Evolutionary conservation across 2,329 filamentous ascomycete genomes (phyloP), one percentile per base, ranked within the genome.

Genomic region (Exophiala sp.): DNA sequence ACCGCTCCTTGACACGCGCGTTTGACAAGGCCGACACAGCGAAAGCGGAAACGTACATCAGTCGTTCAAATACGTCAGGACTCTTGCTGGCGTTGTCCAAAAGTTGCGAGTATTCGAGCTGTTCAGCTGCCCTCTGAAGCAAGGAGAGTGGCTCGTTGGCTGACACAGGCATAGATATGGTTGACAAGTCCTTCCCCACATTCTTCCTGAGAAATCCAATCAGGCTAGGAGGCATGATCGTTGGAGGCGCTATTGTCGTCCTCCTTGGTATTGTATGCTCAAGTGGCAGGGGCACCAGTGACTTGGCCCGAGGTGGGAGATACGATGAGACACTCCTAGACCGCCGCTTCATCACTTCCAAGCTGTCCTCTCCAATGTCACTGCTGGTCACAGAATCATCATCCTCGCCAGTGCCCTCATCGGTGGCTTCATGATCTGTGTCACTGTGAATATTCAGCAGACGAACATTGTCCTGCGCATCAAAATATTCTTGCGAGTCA

Each of bases 171-270:
- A 97, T 97, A 44, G 90, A 91, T 61, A 99, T 95, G 2, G 91
- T 95, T 56, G 90, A 96, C 45, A 99, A 77, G 71, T 99, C 94
- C 71, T 99, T 99, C 67, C 94, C 94, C 8, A 97, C 94, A 64
- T 99, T 99, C 72, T 97, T 99, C 62, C 94, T 85, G 32, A 97
- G 79, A 69, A 97, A 96, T 0, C 89, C 89, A 62, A 99, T 96
- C 49, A 99, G 76, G 68, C 90, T 96, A 0, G 94, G 94, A 0
- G 94, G 94, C 53, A 85, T 76, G 11, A 91, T 84, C 24, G 86
- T 90, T 5, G 91, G 84, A 1, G 87, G 78, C 2, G 85, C 80
- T 12, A 99, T 83, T 0, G 83, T 86, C 5, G 74, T 78, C 53
- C 94, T 83, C 33, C 94, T 84, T 36, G 78, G 71, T 2, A 95